These are phyloP conservation scores for Metschnikowia gelsemii DNA, from an alignment of 805 yeast species.

Conservation along the genomic window DNA sequence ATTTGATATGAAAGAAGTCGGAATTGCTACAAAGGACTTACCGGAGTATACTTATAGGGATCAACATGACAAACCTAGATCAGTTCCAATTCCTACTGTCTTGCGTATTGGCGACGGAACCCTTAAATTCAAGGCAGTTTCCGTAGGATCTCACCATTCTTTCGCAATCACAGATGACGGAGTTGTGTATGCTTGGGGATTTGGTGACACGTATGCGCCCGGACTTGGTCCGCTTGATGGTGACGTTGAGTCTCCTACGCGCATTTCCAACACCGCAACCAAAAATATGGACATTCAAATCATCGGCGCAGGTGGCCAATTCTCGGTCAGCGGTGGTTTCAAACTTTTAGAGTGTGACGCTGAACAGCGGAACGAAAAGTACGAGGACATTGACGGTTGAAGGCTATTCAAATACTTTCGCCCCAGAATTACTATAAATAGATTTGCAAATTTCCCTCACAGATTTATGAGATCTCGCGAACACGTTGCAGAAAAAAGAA, in stretches of 20 bases:
- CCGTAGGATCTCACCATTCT: conserved; percentile 91
- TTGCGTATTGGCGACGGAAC: conserved; percentile 38
- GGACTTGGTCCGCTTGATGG: conserved; percentile 92
- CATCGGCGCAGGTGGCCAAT: conserved; percentile 97
- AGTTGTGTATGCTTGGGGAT: conserved; percentile 92
- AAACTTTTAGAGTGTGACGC: conserved; percentile 52
- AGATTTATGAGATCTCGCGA: too few relatives aligned
- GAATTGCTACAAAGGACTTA: conserved; percentile 62
- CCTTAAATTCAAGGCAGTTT: conserved; percentile 45
- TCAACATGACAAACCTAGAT: conserved; percentile 75
- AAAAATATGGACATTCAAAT: conserved; percentile 66
- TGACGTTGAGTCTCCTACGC: conserved; percentile 84
- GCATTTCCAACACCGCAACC: conserved; percentile 93
- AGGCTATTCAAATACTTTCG: too few relatives aligned
- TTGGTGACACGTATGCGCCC: conserved; percentile 93
- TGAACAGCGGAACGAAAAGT: conserved; percentile 50
- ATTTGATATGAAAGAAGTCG: conserved; percentile 90
- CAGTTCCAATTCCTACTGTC: conserved; percentile 81
- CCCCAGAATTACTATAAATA: too few relatives aligned
- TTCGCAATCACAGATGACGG: conserved; percentile 85
- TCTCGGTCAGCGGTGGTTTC: conserved; percentile 82
- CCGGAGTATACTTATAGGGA: conserved; percentile 78
- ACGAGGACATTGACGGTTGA: conserved; percentile 39
- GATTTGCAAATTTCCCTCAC: neutral
- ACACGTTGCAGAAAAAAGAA: too few relatives aligned